These are phyloP conservation scores for Sequoia sempervirens DNA, from an alignment of 75 land plant species.

Conservation along the genomic window DNA sequence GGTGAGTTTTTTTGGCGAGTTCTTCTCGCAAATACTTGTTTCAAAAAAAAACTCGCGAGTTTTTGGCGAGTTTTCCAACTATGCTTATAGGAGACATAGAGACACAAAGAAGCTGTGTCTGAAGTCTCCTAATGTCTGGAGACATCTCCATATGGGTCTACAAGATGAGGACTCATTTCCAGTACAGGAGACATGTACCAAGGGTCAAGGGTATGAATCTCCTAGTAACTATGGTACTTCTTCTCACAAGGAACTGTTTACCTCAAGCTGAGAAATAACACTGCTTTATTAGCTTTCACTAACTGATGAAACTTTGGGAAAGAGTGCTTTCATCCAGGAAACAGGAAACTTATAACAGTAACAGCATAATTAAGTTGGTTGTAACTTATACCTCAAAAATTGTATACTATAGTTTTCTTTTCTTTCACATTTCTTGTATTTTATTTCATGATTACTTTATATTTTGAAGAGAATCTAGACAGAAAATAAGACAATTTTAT, in stretches of 20 bases:
- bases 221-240: too few relatives aligned
- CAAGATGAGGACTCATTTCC: too few relatives aligned
- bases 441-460: background rate
- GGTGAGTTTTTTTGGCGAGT: too few relatives aligned
- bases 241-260: background rate
- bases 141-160: too few relatives aligned
- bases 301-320: background rate
- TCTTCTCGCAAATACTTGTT: too few relatives aligned
- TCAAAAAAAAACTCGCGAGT: too few relatives aligned
- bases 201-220: too few relatives aligned
- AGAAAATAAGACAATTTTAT: background rate
- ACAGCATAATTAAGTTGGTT: background rate
- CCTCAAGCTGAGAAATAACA: background rate
- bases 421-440: background rate
- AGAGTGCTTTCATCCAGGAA: background rate
- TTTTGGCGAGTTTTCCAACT: too few relatives aligned
- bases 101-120: too few relatives aligned
- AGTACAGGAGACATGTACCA: too few relatives aligned
- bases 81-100: too few relatives aligned
- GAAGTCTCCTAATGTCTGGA: too few relatives aligned
- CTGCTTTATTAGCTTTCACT: background rate
- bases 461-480: background rate
- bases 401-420: background rate
- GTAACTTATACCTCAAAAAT: background rate
- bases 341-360: background rate